These are phyloP conservation scores for Olyra latifolia DNA, from an alignment of 176 grass and related monocot species.

Conservation along the genomic window DNA sequence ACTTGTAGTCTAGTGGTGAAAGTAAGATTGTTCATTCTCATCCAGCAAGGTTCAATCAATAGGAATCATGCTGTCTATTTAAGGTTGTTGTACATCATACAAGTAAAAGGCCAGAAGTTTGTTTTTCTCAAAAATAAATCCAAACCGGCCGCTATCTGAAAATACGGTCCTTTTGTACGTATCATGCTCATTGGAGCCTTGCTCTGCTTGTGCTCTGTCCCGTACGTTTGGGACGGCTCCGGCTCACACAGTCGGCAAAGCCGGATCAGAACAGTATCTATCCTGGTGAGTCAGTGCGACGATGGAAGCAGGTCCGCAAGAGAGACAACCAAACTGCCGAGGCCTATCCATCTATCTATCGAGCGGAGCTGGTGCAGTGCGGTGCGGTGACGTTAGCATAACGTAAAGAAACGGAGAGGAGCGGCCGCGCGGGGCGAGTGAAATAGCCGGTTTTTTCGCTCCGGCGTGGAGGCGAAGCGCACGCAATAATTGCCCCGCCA, in stretches of 20 bases:
- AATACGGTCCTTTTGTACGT: too few species aligned
- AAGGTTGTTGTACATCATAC: too few species aligned
- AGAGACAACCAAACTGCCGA: neutral
- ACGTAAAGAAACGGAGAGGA: neutral
- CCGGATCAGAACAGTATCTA: neutral
- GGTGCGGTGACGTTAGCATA: neutral
- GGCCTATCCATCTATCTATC: neutral
- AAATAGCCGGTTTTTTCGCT: neutral
- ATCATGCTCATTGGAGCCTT: neutral
- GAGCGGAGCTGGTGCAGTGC: neutral
- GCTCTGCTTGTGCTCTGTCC: neutral
- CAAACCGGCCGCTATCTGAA: too few species aligned
- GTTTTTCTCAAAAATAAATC: too few species aligned
- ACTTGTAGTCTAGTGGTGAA: too few species aligned
- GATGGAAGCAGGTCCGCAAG: neutral
- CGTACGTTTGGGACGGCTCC: neutral
- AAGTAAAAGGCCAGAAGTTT: too few species aligned
- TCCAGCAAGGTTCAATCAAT: too few species aligned
- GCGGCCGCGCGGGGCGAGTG: neutral
- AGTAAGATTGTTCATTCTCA: too few species aligned
- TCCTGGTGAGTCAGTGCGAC: neutral
- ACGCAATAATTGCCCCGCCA: constrained; percentile 28
- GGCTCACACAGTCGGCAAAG: neutral
- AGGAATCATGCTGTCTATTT: too few species aligned
- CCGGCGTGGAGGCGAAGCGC: neutral